Evolutionary conservation across 1,284 basidiomycete genomes (phyloP), one percentile per base, ranked within the genome.

Genomic region (Tilletia setariae): DNA sequence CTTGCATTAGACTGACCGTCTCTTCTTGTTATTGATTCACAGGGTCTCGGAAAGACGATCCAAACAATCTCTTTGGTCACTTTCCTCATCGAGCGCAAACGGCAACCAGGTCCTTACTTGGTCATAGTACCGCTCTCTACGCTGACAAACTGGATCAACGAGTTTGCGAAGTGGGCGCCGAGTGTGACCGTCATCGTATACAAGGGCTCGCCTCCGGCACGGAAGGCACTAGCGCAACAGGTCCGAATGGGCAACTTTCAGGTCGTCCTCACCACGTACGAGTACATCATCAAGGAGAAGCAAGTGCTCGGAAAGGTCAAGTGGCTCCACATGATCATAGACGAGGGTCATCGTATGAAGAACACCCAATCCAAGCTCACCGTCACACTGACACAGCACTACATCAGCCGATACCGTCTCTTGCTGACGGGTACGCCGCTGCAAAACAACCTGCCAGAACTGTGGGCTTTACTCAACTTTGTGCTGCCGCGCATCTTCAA

Each of bases 401-500:
- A 98, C 83, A 89, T 91, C 78, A 93, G 93, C 42, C 90, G 92
- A 65, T 95, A 93, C 84, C 92, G 96, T 65, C 89, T 98, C 71
- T 94, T 99, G 80, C 87, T 99, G 65, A 98, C 95, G 11, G 96
- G 96, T 83, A 98, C 96, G 2, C 96, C 96, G 32, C 87, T 99
- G 21, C 95, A 98, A 84, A 98, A 99, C 86, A 98, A 98, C 83
- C 88, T 98, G 46, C 95, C 96, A 15, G 96, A 99, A 84, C 85
- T 99, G 49, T 98, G 96, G 96, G 89, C 96, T 1, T 86, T 98
- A 68, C 91, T 98, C 83, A 98, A 98, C 84, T 99, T 99, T 82
- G 95, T 94, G 62, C 86, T 98, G 21, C 96, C 96, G 25, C 97
- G 94, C 85, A 90, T 98, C 81, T 98, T 98, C 88, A 98, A 98